Base-by-base conservation (phyloP, 805 yeast genomes). In the Kazachstania kunashirensis region DNA sequence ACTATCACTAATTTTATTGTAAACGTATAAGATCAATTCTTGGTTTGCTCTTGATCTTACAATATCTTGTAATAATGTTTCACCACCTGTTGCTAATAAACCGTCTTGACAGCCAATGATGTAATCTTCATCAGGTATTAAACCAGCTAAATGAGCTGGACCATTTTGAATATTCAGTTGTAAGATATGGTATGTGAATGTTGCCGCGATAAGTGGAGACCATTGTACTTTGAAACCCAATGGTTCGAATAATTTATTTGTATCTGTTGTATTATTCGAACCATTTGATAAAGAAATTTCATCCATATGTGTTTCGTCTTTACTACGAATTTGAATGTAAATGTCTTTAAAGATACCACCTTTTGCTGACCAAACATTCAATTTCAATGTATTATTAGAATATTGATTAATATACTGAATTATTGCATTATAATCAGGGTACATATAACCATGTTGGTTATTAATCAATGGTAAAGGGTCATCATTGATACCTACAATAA, bases 51-150 rank as follows among this genome's bases (percentile, higher is more conserved):
- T 71, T 6, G 77, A 69, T 31, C 72, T 65, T 2, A 85, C 68
- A 1, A 84, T 77, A 24, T 79, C 68, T 2, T 85, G 77, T 36
- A 88, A 61, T 20, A 84, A 59, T 19, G 79, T 76, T 58, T 88
- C 96, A 10, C 96, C 96, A 8, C 96, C 96, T 1, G 81, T 75
- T 2, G 84, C 78, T 39, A 89, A 64, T 27, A 84, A 62, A 0
- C 96, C 96, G 44, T 84, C 92, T 39, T 81, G 82, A 12, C 88
- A 80, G 5, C 94, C 96, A 34, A 89, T 75, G 33, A 89, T 78
- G 55, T 84, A 89, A 56, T 89, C 98, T 2, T 85, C 71, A 48
- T 82, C 83, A 0, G 95, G 86, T 24, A 84, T 67, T 28, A 89
- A 69, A 12, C 92, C 95, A 0, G 95, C 84, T 34, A 62, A 62